A percentile compares a stretch with the other conserved stretches of the same genome.
Conservation (phyloP, 176 grass and related monocot genomes). For the Hordeum marinum region DNA sequence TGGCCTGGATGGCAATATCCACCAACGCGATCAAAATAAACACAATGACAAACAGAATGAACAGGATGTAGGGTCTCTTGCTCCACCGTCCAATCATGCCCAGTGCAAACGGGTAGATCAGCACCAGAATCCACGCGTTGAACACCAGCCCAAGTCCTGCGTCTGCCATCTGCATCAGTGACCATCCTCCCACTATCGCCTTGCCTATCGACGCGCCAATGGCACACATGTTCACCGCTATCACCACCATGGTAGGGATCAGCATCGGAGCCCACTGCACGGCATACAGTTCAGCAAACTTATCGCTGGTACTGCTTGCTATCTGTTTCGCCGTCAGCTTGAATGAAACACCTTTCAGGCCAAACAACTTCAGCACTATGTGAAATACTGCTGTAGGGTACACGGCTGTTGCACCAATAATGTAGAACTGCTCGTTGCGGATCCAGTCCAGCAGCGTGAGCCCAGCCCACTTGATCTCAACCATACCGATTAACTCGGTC, state of each 20-base stretch:
- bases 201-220: conserved; percentile 36
- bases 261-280: conserved; percentile 32
- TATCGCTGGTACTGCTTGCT: conserved; percentile 23
- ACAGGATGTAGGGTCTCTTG: conserved; percentile 37
- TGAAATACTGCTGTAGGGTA: conserved; percentile 41
- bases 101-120: conserved; percentile 42
- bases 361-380: conserved; percentile 41
- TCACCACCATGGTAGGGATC: conserved; percentile 36
- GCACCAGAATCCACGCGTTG: conserved; percentile 40
- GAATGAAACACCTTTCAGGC: conserved; percentile 47
- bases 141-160: conserved; percentile 34
- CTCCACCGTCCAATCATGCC: conserved; percentile 44
- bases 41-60: conserved; percentile 22
- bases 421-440: conserved; percentile 62
- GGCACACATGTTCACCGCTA: conserved; percentile 27
- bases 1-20: conserved; percentile 28
- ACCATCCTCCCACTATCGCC: conserved; percentile 35
- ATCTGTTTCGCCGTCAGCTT: conserved; percentile 40
- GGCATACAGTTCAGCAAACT: conserved; percentile 36
- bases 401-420: conserved; percentile 45
- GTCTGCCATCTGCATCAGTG: conserved; percentile 42
- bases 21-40: conserved; percentile 3
- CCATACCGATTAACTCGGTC: conserved; percentile 36
- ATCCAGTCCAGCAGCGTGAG: conserved; percentile 42
- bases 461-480: conserved; percentile 46